Percentiles rank a stretch among this genome's conserved stretches.
Conservation (phyloP, 495 filamentous ascomycete species). For the Penicillium herquei region DNA sequence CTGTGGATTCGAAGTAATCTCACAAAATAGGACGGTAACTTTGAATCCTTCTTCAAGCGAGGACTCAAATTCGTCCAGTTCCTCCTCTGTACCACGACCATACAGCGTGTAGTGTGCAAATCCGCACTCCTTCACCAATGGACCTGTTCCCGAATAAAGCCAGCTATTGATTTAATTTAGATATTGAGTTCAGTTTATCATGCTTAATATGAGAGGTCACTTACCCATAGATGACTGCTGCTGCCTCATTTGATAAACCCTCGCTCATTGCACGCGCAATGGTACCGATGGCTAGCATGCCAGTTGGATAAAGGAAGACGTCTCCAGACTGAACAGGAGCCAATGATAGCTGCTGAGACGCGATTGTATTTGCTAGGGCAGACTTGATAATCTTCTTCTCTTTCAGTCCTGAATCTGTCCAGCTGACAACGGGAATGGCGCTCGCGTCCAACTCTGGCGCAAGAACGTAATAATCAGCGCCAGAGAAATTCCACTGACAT, state of each 20-base stretch:
- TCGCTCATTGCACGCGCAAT: slow-evolving; percentile 7
- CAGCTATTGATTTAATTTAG: slow-evolving; percentile 5
- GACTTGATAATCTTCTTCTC: neutral
- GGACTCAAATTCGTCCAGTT: slow-evolving; percentile 38
- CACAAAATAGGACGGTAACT: slow-evolving; percentile 32
- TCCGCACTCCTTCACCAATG: slow-evolving; percentile 21
- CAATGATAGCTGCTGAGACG: neutral
- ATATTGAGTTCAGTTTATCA: slow-evolving; percentile 16
- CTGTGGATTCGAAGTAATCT: slow-evolving; percentile 43
- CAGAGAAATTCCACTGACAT: neutral
- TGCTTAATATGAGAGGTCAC: no score
- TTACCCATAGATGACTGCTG: slow-evolving; percentile 2
- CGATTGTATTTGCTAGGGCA: neutral
- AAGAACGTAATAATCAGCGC: no score
- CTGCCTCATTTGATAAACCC: neutral
- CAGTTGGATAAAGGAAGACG: slow-evolving; percentile 44
- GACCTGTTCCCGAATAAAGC: slow-evolving; percentile 32
- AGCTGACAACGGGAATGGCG: neutral
- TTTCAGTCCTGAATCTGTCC: neutral
- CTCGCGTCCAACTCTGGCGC: no score
- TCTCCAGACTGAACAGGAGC: slow-evolving; percentile 18
- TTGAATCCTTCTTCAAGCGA: slow-evolving; percentile 18
- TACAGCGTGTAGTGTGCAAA: slow-evolving; percentile 34
- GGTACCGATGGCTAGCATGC: slow-evolving; percentile 45
- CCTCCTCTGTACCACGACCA: slow-evolving; percentile 21